Percentiles rank a stretch among this genome's conserved stretches.
Conservation (phyloP, 345 rosid species). For the Balakata baccata region DNA sequence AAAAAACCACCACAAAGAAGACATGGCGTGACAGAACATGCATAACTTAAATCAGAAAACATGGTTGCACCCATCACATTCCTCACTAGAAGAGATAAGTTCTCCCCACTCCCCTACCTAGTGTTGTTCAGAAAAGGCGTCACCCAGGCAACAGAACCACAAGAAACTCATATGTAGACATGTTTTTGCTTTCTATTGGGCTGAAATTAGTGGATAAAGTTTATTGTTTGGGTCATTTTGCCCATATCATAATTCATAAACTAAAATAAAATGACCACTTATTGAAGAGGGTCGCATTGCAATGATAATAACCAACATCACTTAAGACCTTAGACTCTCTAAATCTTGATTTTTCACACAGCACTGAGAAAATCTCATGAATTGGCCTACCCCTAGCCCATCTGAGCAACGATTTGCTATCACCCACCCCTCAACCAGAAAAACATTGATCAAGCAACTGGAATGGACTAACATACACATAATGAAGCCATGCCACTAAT, state of each 20-base stretch:
- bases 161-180: neutral
- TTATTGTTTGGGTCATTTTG: no score
- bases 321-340: neutral
- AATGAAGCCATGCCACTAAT: neutral
- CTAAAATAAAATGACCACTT: neutral
- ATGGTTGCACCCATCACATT: neutral
- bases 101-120: neutral
- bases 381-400: neutral
- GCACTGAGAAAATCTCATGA: no score
- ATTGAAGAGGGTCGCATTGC: neutral
- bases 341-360: neutral
- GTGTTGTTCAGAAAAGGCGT: neutral
- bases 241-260: no score
- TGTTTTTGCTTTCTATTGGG: neutral
- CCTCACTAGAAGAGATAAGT: neutral
- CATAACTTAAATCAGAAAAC: neutral
- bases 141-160: neutral
- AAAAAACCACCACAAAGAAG: neutral
- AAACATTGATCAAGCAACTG: neutral
- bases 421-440: neutral
- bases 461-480: neutral
- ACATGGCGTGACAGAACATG: neutral
- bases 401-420: neutral
- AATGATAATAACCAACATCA: neutral
- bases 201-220: neutral